phyloP scores from a whole-genome alignment of 371 early-diverging fungal genomes.

The Mucor ambiguus region DNA sequence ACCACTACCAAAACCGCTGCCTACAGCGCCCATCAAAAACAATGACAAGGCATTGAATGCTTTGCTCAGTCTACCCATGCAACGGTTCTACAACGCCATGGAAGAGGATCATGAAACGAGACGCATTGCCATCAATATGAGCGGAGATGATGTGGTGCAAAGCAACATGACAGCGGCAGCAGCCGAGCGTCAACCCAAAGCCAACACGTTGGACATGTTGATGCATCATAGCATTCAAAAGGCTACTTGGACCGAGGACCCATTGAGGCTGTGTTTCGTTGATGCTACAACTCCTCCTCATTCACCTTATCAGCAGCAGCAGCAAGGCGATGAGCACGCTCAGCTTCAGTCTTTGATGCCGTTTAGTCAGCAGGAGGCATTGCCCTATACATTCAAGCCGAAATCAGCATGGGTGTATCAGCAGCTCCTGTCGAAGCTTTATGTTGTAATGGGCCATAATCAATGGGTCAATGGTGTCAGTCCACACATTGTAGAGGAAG shows the following conservation, averaged over 20 bases:
- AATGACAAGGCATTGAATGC: neutral
- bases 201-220: neutral
- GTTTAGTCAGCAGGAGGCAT: neutral
- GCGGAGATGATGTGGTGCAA: neutral
- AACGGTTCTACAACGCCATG: neutral
- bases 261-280: neutral
- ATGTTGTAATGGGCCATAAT: neutral
- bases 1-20: conserved; percentile 6
- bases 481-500: neutral
- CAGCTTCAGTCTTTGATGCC: neutral
- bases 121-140: neutral
- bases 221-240: conserved; percentile 5
- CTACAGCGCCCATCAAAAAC: neutral
- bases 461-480: neutral
- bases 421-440: neutral
- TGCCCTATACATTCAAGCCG: neutral
- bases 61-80: neutral
- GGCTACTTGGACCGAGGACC: conserved; percentile 9
- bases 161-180: neutral
- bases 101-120: neutral
- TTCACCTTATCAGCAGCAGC: neutral
- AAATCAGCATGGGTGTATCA: neutral
- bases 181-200: neutral
- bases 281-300: neutral
- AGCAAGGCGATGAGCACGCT: too few species aligned